Evolutionary conservation across 768 basidiomycete species (phyloP).

Genomic region (Podaxis sp.): DNA sequence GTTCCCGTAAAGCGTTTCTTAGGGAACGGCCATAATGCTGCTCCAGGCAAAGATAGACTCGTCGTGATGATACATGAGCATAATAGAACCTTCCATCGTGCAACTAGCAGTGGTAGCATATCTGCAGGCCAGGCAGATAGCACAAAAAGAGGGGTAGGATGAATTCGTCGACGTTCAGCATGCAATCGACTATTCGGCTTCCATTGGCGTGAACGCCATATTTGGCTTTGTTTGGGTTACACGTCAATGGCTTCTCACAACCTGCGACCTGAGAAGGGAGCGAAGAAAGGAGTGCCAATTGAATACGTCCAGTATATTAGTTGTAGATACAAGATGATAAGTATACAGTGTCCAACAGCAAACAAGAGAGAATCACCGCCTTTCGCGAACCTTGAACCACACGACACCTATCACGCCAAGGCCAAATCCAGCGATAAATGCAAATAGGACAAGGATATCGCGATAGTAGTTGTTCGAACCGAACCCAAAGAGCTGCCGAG

Average conservation of each 20-base stretch:
- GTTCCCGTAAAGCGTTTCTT: conserved; percentile 85
- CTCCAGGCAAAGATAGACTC: conserved; percentile 1
- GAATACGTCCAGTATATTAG: not conserved
- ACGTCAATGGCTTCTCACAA: not conserved
- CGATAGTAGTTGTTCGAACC: conserved; percentile 80
- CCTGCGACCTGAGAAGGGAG: too few relatives aligned
- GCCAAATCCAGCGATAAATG: conserved; percentile 80
- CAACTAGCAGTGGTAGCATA: not conserved
- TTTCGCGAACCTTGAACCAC: conserved; percentile 76
- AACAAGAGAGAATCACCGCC: conserved; percentile 44
- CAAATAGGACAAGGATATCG: conserved; percentile 85
- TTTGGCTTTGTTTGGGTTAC: conserved; percentile 7
- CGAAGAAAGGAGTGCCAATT: not conserved
- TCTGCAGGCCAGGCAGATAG: conserved; percentile 4
- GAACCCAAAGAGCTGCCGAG: conserved; percentile 82
- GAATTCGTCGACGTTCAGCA: not conserved
- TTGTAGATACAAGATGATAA: not conserved
- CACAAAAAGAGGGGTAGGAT: not conserved
- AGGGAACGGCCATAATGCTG: conserved; percentile 73
- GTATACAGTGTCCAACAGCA: not conserved
- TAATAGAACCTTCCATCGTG: not conserved
- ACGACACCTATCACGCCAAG: conserved; percentile 72
- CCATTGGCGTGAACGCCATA: not conserved
- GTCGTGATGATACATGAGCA: conserved; percentile 3
- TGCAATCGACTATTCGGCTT: not conserved